Evolutionary conservation across 148 eudicot species (phyloP), one percentile per base, ranked within the genome.

Genomic region (Spergularia bocconei): DNA sequence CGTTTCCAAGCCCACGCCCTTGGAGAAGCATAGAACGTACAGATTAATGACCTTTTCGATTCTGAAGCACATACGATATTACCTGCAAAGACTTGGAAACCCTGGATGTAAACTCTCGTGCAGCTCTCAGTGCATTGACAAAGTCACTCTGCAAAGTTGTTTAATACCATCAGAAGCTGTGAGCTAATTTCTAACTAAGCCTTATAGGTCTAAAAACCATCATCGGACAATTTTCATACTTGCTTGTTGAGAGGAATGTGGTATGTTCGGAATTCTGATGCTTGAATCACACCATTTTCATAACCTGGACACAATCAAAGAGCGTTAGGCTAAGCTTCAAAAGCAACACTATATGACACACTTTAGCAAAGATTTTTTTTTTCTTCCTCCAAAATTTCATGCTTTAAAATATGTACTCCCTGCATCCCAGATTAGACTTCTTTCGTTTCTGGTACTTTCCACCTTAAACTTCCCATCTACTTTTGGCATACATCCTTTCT

Each of bases 191-290:
- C 66, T 8, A 50, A 55, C 59, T 15, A 50, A 66, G 67, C 60
- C 20, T 55, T 58, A 38, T 12, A 54, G 25, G 54, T 59, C 13
- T 55, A 67, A 70, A 36, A 58, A 54, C 69, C 52, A 74, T 21
- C 67, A 23, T 19, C 11, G 15, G 7, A 75, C 7, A 36, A 63
- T 38, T 62, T 51, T 39, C 85, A 25, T 89, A 92, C 99, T 83
- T 96, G 99, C 78, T 96, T 87, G 90, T 89, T 96, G 50, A 96
- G 91, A 44, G 99, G 99, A 3, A 95, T 92, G 85, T 96, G 99
- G 83, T 89, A 96, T 41, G 99, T 96, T 59, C 98, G 92, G 75
- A 96, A 96, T 70, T 96, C 86, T 74, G 99, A 96, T 81, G 99
- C 97, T 67, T 60, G 83, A 80, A 96, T 89, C 65, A 91, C 69